Base-by-base conservation (phyloP, 169 alveolate genomes). In the Cryptosporidium bovis region DNA sequence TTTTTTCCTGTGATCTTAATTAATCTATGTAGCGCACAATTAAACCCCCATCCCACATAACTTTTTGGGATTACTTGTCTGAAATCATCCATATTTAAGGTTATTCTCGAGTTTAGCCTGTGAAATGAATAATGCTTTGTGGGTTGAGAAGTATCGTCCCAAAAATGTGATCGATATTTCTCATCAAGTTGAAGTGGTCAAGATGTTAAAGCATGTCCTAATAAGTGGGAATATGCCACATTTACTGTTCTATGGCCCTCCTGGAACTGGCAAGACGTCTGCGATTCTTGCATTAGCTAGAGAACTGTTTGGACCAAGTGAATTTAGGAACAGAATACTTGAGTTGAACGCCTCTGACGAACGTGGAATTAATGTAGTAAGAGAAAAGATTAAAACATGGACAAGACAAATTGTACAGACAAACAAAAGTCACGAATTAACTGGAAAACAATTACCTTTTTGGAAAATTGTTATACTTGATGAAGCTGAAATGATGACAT, bases 281-380 rank as follows among this genome's bases (percentile, higher is more conserved):
- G 97, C 99, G 8, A 97, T 97, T 27, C 93, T 97, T 65, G 99
- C 99, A 27, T 91, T 97, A 66, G 95, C 99, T 10, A 95, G 96
- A 84, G 96, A 98, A 91, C 85, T 98, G 48, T 98, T 94, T 91
- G 99, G 99, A 82, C 92, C 87, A 13, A 97, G 93, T 60, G 97
- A 95, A 44, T 96, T 95, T 90, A 95, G 95, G 90, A 94, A 94
- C 55, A 95, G 99, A 64, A 97, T 98, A 34, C 91, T 97, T 65
- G 99, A 98, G 92, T 91, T 98, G 27, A 98, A 98, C 91, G 99
- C 99, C 2, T 97, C 99, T 0, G 99, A 98, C 92, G 99, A 98
- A 56, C 92, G 99, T 92, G 97, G 99, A 82, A 98, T 98, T 50
- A 92, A 91, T 58, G 99, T 98, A 31, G 99, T 98, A 27, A 93